Percentiles rank a stretch among this genome's conserved stretches.
These are phyloP conservation scores for Komagataella ulmi DNA, from an alignment of 805 yeast genomes.

Conservation along the genomic window DNA sequence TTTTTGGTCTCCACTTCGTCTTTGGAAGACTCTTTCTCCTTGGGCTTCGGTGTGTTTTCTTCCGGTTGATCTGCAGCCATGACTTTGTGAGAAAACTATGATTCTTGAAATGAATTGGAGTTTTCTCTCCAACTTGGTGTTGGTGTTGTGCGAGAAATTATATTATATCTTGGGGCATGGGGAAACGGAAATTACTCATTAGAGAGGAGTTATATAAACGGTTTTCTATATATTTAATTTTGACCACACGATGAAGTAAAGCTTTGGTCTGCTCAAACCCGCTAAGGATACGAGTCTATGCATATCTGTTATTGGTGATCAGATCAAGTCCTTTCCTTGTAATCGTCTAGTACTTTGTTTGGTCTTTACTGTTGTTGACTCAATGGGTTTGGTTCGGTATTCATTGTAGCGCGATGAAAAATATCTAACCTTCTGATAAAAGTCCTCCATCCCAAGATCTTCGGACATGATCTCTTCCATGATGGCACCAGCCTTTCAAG, in stretches of 20 bases:
- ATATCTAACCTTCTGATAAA: neutral
- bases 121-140: constrained; percentile 1
- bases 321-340: too few relatives aligned
- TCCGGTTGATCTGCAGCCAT: neutral
- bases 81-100: neutral
- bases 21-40: neutral
- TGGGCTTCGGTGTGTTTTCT: neutral
- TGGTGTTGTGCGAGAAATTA: neutral
- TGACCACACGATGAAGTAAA: neutral
- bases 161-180: neutral
- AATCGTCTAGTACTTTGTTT: too few relatives aligned
- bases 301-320: too few relatives aligned
- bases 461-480: neutral
- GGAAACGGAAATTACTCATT: neutral
- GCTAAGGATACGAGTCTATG: too few relatives aligned
- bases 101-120: neutral
- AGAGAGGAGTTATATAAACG: neutral
- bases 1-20: neutral
- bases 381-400: neutral
- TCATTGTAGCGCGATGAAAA: neutral
- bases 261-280: neutral
- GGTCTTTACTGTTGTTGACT: neutral
- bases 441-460: neutral
- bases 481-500: neutral
- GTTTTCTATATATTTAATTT: too few relatives aligned